These are phyloP conservation scores for Aquilaria malaccensis DNA, from an alignment of 345 rosid genomes.

Conservation along the genomic window DNA sequence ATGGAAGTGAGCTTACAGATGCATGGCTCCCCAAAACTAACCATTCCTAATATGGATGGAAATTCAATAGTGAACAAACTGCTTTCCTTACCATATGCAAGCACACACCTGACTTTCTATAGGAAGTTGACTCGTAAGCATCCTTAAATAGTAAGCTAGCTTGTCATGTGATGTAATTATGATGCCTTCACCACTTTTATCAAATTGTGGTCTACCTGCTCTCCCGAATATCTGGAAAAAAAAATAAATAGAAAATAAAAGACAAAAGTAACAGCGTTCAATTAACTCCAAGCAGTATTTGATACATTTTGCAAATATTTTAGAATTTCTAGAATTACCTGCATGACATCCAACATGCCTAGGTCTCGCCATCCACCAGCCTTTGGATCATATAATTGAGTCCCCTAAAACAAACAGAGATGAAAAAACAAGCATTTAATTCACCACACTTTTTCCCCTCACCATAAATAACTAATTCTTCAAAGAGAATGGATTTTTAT, in stretches of 20 bases:
- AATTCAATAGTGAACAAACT: no score
- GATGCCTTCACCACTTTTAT: conserved; percentile 97
- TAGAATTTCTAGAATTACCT: conserved; percentile 32
- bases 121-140: conserved; percentile 95
- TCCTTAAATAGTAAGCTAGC: conserved; percentile 78
- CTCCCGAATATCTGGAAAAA: conserved; percentile 82
- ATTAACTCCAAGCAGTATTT: neutral
- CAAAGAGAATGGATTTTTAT: no score
- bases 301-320: conserved; percentile 2
- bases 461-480: no score
- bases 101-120: conserved; percentile 91
- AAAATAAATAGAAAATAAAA: conserved; percentile 3
- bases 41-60: no score
- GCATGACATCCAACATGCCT: conserved; percentile 99
- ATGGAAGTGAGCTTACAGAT: neutral
- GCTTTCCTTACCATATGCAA: neutral
- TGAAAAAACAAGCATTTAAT: conserved; percentile 13
- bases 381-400: conserved; percentile 92
- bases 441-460: no score
- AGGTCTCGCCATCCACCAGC: conserved; percentile 99
- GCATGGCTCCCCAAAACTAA: neutral
- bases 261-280: neutral
- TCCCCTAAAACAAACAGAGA: conserved; percentile 51
- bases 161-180: conserved; percentile 96
- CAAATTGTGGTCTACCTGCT: conserved; percentile 99